Evolutionary conservation across 371 early-diverging fungal species (phyloP), one percentile per base, ranked within the genome.

Genomic region (Syncephalis plumigaleata): DNA sequence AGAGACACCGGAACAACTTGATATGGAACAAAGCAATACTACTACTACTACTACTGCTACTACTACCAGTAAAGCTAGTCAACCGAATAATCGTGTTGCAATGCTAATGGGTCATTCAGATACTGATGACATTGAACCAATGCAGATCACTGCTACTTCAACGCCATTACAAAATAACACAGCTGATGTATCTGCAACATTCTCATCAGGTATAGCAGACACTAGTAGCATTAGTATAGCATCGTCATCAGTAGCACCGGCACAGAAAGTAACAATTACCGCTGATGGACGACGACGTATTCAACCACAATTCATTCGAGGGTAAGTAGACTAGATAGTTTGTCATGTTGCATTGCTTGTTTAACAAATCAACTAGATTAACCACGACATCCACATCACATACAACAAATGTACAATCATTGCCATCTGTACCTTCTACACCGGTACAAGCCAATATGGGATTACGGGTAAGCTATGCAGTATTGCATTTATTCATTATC

Each of bases 281-380:
- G 76, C 75, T 38, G 80, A 82, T 52, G 90, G 90, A 0, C 78
- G 80, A 59, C 77, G 76, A 43, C 62, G 90, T 18, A 86, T 90
- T 36, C 74, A 75, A 46, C 90, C 90, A 2, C 63, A 46, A 18
- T 49, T 53, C 38, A 17, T 54, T 25, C 26, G 50, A 49, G 39
- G 54, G 54, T 54, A 46, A 44, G 23, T 3, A 21, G n/a, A 47
- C 13, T 42, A 1, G 17, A 44, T 18, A 18, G 42, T 13, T 36
- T 38, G 18, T 16, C 1, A n/a, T n/a, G n/a, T n/a, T 1, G 26
- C 25, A 15, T 31, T 23, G 21, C 17, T 9, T 20, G 25, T 26
- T 24, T 42, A 31, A 23, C 31, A 25, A 46, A 18, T 15, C 51
- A 0, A 43, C 58, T 18, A 39, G 50, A 1, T n/a, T 17, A 11